Evolutionary conservation across 2,329 filamentous ascomycete genomes (phyloP).

Genomic region (Aspergillus ruber): DNA sequence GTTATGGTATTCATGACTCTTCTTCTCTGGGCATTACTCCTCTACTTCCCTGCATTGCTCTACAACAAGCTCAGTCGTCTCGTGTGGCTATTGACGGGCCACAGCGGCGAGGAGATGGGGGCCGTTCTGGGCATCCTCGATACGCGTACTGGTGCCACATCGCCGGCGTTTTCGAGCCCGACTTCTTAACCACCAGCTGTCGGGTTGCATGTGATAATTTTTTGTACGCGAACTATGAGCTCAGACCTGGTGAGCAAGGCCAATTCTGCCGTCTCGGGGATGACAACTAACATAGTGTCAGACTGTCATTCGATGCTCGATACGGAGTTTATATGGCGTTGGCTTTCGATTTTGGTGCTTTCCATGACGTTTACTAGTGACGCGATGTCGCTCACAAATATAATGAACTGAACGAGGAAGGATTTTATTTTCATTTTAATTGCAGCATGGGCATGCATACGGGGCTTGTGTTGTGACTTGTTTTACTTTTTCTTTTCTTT

Average conservation of each 20-base stretch:
- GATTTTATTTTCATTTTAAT: background rate
- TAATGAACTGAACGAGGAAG: slow-evolving; percentile 19
- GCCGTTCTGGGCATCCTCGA: slow-evolving; percentile 24
- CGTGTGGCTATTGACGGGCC: slow-evolving; percentile 34
- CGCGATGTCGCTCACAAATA: slow-evolving; percentile 7
- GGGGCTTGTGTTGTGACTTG: background rate
- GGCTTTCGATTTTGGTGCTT: background rate
- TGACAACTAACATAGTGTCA: background rate
- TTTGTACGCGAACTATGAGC: background rate
- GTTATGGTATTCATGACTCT: slow-evolving; percentile 30
- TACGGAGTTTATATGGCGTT: background rate
- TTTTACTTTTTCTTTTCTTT: background rate
- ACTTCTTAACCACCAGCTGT: background rate
- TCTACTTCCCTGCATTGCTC: slow-evolving; percentile 32
- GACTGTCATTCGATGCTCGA: background rate
- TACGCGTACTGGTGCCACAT: slow-evolving; percentile 11
- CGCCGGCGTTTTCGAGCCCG: slow-evolving; percentile 6
- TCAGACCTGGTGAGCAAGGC: background rate
- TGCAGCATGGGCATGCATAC: background rate
- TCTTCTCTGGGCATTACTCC: slow-evolving; percentile 30
- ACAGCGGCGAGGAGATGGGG: slow-evolving; percentile 23
- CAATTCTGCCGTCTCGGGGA: too few species aligned
- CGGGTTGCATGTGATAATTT: background rate
- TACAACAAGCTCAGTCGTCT: slow-evolving; percentile 31
- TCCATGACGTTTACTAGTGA: slow-evolving; percentile 4